Conservation (phyloP, 352 stramenopile genomes). For the Phytophthora pseudosyringae region DNA sequence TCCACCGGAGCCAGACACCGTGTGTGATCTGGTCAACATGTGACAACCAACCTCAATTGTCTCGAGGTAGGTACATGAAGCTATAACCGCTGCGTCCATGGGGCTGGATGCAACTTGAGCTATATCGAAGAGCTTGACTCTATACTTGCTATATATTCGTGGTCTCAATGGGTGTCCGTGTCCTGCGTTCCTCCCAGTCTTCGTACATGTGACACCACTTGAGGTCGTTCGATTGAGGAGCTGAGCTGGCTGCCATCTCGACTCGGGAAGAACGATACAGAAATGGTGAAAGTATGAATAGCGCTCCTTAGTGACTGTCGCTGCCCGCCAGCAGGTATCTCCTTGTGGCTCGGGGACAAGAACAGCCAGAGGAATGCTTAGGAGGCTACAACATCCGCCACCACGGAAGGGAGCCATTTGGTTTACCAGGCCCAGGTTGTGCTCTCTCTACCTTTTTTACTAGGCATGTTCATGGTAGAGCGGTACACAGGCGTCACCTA, state of each 20-base stretch:
- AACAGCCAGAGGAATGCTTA: conserved; percentile 4
- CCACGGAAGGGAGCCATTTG: conserved; percentile 31
- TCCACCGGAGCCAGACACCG: neutral
- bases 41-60: neutral
- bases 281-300: neutral
- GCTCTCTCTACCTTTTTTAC: conserved; percentile 30
- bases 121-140: too few relatives aligned
- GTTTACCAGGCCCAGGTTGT: conserved; percentile 7
- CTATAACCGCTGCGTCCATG: too few relatives aligned
- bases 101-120: too few relatives aligned
- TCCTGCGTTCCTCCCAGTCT: too few relatives aligned
- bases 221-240: too few relatives aligned
- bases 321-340: conserved; percentile 21
- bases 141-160: too few relatives aligned
- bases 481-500: neutral
- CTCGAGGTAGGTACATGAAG: neutral
- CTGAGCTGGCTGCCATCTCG: neutral
- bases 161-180: too few relatives aligned
- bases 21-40: conserved; percentile 8
- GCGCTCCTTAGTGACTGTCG: neutral
- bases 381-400: conserved; percentile 22
- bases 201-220: too few relatives aligned
- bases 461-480: conserved; percentile 24
- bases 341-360: conserved; percentile 37
- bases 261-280: neutral